Conservation (phyloP, 169 alveolate genomes). For the Eimeria acervulina region DNA sequence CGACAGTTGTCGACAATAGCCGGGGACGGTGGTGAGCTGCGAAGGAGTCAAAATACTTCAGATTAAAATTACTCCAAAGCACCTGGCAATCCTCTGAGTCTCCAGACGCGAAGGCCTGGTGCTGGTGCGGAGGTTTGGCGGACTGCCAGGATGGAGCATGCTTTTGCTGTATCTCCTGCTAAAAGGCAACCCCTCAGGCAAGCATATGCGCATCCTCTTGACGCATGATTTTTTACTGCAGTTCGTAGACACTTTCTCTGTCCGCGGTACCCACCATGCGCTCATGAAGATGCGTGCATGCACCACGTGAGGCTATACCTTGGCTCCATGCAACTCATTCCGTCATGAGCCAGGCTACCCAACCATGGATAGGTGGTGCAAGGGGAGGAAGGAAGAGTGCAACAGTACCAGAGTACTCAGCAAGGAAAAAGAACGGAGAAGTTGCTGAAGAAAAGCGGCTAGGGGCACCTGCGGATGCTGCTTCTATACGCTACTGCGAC, state of each 20-base stretch:
- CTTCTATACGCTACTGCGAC: too few relatives aligned
- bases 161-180: neutral
- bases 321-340: too few relatives aligned
- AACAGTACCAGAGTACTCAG: too few relatives aligned
- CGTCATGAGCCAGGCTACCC: too few relatives aligned
- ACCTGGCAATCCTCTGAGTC: neutral
- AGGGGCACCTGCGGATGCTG: too few relatives aligned
- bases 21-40: neutral
- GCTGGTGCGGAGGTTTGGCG: neutral
- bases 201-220: neutral
- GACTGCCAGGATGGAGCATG: neutral
- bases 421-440: too few relatives aligned
- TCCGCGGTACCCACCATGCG: neutral
- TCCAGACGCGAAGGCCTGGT: neutral
- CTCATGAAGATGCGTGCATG: neutral
- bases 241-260: neutral
- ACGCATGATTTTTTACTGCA: too few relatives aligned
- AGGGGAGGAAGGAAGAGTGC: too few relatives aligned
- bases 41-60: neutral
- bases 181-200: neutral
- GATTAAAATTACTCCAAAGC: neutral
- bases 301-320: too few relatives aligned
- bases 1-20: neutral
- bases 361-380: too few relatives aligned
- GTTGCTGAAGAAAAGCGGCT: too few relatives aligned